Base-by-base conservation (phyloP, 352 stramenopile species). In the Pythium monospermum region DNA sequence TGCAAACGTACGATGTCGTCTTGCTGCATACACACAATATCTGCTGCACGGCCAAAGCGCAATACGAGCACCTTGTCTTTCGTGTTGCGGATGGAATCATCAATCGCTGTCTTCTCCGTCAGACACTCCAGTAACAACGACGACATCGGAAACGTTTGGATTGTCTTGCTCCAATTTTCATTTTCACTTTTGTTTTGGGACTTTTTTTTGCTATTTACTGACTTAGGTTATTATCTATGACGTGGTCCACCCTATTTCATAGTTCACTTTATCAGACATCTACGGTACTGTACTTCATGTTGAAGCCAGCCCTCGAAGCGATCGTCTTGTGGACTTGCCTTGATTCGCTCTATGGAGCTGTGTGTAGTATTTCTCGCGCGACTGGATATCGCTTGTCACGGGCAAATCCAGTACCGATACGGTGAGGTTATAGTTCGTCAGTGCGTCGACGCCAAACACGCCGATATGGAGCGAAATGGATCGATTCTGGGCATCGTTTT, bases 51-150 rank as follows among this genome's bases (percentile, higher is more conserved):
- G 3, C 84, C 84, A 33, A 95, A 93, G 59, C 84, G 82, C 44
- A 95, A 61, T 35, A 93, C 79, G 10, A 94, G 44, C 44, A 95
- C 82, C 42, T 87, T 86, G 61, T 92, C 76, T 52, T 85, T 84
- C 0, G 84, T 94, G 49, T 54, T 26, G 53, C 76, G 73, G 56
- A 95, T 94, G 25, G 78, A 80, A 40, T 81, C 70, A 60, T 95
- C 84, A 30, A 95, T 67, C 23, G 65, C 73, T 6, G 57, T 49
- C 59, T 95, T 95, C 15, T 47, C 76, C 44, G 32, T 31, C 31
- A 95, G 63, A 13, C 68, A 59, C 58, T 85, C 64, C n/a, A 95
- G 66, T 59, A 94, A 54, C 15, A 92, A 61, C 59, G 80, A 83
- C 59, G 83, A 75, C 71, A 88, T 86, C 46, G 26, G 10, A 30